Evolutionary conservation across 2,329 filamentous ascomycete genomes (phyloP).

Genomic region (Trichocomaceae sp.): DNA sequence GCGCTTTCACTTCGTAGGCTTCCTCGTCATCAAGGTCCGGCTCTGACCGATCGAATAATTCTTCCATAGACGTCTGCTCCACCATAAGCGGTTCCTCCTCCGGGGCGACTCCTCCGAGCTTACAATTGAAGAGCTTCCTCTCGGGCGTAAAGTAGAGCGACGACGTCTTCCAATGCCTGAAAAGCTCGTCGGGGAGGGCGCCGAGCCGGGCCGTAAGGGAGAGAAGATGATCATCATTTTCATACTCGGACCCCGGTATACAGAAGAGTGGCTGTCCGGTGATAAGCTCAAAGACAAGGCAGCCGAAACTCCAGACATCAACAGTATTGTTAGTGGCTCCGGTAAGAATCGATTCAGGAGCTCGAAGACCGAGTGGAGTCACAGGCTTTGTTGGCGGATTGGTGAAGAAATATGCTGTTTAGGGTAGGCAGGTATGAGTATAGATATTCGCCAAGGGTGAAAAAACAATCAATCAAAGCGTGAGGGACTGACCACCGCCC

Average conservation of each 20-base stretch:
- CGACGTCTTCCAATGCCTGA: slow-evolving; percentile 20
- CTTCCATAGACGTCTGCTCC: slow-evolving; percentile 20
- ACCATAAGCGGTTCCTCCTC: slow-evolving; percentile 21
- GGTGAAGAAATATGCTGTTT: slow-evolving; percentile 21
- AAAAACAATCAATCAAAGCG: slow-evolving; percentile 3
- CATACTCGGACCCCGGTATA: slow-evolving; percentile 18
- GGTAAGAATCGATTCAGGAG: slow-evolving; percentile 24
- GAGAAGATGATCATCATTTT: slow-evolving; percentile 26
- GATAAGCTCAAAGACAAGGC: slow-evolving; percentile 28
- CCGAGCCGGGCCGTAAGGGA: slow-evolving; percentile 22
- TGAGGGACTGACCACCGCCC: slow-evolving; percentile 20
- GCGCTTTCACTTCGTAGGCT: slow-evolving; percentile 19
- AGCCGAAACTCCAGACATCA: slow-evolving; percentile 29
- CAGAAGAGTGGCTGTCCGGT: slow-evolving; percentile 22
- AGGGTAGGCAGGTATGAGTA: slow-evolving; percentile 14
- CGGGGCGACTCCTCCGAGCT: slow-evolving; percentile 17
- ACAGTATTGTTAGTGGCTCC: slow-evolving; percentile 18
- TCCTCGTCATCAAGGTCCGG: slow-evolving; percentile 18
- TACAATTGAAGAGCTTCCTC: slow-evolving; percentile 18
- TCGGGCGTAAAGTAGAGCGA: slow-evolving; percentile 22
- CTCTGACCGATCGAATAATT: slow-evolving; percentile 19
- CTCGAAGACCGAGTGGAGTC: slow-evolving; percentile 22
- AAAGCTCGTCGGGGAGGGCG: slow-evolving; percentile 22
- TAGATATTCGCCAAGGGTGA: slow-evolving; percentile 12
- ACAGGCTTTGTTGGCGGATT: slow-evolving; percentile 20